phyloP scores from a whole-genome alignment of 148 eudicot species.

The Bassia scoparia region DNA sequence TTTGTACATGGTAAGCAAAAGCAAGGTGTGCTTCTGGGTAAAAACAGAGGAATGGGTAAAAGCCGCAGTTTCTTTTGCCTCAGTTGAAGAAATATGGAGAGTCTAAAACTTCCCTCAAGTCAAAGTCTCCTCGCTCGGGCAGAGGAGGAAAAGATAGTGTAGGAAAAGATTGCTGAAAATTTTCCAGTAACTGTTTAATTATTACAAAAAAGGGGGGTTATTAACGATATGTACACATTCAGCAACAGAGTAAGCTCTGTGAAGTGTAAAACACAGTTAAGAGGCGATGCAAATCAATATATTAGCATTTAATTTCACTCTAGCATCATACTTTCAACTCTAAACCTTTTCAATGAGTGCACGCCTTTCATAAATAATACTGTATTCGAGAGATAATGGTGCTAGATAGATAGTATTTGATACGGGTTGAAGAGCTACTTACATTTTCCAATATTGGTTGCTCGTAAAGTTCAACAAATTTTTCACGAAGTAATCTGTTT shows the following conservation, averaged over 20 bases:
- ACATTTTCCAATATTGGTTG: constrained; percentile 85
- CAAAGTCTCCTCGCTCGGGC: constrained; percentile 86
- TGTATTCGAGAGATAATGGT: neutral
- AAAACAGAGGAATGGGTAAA: neutral
- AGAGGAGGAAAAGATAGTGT: constrained; percentile 63
- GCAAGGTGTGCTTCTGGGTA: neutral
- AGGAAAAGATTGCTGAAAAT: constrained; percentile 80
- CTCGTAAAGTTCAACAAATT: constrained; percentile 90
- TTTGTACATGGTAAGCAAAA: neutral
- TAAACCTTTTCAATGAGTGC: neutral
- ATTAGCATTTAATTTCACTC: neutral
- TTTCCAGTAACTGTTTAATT: constrained; percentile 68
- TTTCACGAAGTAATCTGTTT: constrained; percentile 76
- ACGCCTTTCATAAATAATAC: neutral
- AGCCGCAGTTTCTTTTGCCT: constrained; percentile 14
- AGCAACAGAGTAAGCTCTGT: neutral
- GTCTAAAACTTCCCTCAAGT: constrained; percentile 64
- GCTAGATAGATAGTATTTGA: neutral
- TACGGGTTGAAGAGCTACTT: constrained; percentile 18
- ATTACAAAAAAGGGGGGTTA: neutral
- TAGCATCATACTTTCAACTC: neutral
- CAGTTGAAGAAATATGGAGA: constrained; percentile 95
- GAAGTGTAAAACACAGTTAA: neutral
- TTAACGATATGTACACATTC: neutral
- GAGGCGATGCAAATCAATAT: neutral